Evolutionary conservation across 2,329 filamentous ascomycete species (phyloP).

Genomic region (Trichoderma semiorbis): DNA sequence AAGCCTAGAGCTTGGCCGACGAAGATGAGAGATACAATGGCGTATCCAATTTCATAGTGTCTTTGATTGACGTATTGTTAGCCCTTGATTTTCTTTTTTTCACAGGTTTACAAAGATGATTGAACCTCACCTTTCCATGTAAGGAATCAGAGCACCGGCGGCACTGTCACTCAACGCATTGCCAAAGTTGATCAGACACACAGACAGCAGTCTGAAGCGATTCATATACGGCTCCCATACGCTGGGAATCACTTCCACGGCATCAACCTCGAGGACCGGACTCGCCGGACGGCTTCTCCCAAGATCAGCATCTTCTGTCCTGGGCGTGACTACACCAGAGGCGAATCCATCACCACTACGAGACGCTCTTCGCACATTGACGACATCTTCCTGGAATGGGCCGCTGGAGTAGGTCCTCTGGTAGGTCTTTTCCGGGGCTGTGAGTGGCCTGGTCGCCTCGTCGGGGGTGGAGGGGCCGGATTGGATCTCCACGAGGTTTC

Average conservation of each 20-base stretch:
- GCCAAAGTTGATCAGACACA: conserved; percentile 63
- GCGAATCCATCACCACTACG: conserved; percentile 2
- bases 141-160: conserved; percentile 75
- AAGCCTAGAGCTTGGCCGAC: conserved; percentile 75
- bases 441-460: conserved; percentile 25
- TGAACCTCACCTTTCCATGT: conserved; percentile 60
- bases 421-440: conserved; percentile 35
- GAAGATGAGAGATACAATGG: conserved; percentile 77
- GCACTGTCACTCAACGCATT: conserved; percentile 73
- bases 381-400: conserved; percentile 30
- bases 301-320: conserved; percentile 31
- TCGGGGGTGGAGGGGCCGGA: conserved; percentile 22
- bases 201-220: conserved; percentile 62
- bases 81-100: not conserved
- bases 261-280: conserved; percentile 36
- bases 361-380: conserved; percentile 26
- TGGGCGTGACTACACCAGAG: conserved; percentile 18
- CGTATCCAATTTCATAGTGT: conserved; percentile 72
- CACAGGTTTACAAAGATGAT: not conserved
- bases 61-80: conserved; percentile 29
- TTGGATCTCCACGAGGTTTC: conserved; percentile 33
- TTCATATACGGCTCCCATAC: conserved; percentile 64
- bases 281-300: conserved; percentile 54
- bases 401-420: conserved; percentile 40
- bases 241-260: conserved; percentile 50